Base-by-base conservation (phyloP, 177 flowering plant species). In the Tripterygium wilfordii region DNA sequence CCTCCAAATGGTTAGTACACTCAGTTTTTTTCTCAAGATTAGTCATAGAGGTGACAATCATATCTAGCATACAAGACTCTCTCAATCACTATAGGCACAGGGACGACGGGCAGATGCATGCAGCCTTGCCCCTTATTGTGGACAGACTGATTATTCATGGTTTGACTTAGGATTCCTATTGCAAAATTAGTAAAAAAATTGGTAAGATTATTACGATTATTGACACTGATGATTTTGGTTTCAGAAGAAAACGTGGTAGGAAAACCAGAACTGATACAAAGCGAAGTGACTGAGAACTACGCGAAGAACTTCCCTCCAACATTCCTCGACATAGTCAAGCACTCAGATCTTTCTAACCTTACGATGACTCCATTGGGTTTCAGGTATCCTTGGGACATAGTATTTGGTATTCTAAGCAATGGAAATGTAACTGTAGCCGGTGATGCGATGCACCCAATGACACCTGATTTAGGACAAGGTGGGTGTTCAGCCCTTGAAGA, bases 371-470 rank as follows among this genome's bases (percentile, higher is more conserved):
- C 68, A 0, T 45, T 69, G n/a, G 22, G 37, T 36, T 62, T 66
- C 31, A 51, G 72, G 45, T 8, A 3, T 13, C 77, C 77, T 19
- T 64, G 64, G 77, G 13, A 50, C 39, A 35, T 71, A 14, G 14
- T 69, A 13, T 51, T 55, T 5, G 62, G 67, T 3, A 51, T 52
- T 0, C 1, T 69, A 2, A 22, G 39, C 32, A 61, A 58, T 3
- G 67, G 50, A 1, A 61, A 52, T 24, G 15, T 75, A 3, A 57
- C 63, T 0, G 69, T 75, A 17, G 76, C 66, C 4, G 76, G 76
- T 2, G 80, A 75, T 18, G 74, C 76, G 3, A 60, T 75, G 74
- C 80, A 75, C 47, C 76, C 74, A 0, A 74, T 68, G 79, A 68
- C 71, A 1, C 79, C 75, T 2, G 72, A 70, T 30, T 25, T 70